Evolutionary conservation across 345 rosid species (phyloP).

Genomic region (Ailanthus altissimus): DNA sequence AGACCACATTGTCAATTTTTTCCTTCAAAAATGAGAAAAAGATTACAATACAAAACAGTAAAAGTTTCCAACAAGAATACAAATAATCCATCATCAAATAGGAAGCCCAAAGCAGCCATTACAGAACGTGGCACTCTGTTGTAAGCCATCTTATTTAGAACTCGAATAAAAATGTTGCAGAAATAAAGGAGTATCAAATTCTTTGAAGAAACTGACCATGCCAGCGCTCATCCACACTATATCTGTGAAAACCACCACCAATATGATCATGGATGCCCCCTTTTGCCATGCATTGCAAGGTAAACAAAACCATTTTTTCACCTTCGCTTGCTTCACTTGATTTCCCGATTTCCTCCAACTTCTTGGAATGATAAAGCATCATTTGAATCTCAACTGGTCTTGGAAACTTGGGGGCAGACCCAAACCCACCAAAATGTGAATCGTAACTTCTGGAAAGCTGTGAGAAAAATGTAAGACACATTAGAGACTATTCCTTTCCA

Average conservation of each 20-base stretch:
- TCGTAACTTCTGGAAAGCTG: slow-evolving; percentile 84
- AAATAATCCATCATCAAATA: not conserved
- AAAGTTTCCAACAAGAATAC: not conserved
- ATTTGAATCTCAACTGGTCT: slow-evolving; percentile 93
- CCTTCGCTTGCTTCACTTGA: slow-evolving; percentile 45
- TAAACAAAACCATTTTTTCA: slow-evolving; percentile 65
- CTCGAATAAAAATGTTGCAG: not conserved
- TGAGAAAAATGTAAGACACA: slow-evolving; percentile 20
- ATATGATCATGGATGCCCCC: slow-evolving; percentile 97
- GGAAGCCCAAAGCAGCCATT: not conserved
- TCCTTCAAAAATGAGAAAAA: not conserved
- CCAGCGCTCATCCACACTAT: slow-evolving; percentile 96
- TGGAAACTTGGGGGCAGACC: slow-evolving; percentile 95
- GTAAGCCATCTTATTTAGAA: slow-evolving; percentile 9
- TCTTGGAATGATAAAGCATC: slow-evolving; percentile 79
- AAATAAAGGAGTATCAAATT: not conserved
- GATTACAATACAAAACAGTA: not conserved
- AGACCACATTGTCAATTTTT: slow-evolving; percentile 11
- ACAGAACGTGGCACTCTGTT: not conserved
- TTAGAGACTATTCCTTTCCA: slow-evolving; percentile 6
- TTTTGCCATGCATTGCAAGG: slow-evolving; percentile 83
- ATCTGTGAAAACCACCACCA: slow-evolving; percentile 97
- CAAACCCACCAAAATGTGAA: slow-evolving; percentile 78
- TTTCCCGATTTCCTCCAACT: slow-evolving; percentile 60
- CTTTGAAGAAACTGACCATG: slow-evolving; percentile 62